phyloP scores from a whole-genome alignment of 768 basidiomycete genomes.

The Rhodotorula kratochvilovae region DNA sequence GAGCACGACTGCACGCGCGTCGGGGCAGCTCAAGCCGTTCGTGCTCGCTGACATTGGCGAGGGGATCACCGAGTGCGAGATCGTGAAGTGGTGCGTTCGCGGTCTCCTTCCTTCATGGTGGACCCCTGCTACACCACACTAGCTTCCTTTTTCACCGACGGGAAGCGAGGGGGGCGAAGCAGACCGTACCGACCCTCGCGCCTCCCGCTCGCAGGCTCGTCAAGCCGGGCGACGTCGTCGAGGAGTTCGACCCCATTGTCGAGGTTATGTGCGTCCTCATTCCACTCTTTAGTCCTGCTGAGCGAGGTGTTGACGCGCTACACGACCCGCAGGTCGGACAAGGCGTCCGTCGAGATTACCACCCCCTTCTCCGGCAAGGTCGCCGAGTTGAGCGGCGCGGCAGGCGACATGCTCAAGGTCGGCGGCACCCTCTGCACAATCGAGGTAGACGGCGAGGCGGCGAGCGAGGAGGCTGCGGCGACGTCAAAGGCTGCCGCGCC shows the following conservation, averaged over 20 bases:
- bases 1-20: neutral
- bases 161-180: too few relatives aligned
- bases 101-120: neutral
- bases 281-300: too few relatives aligned
- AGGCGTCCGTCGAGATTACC: conserved; percentile 85
- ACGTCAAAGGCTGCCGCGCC: neutral
- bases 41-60: conserved; percentile 59
- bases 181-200: too few relatives aligned
- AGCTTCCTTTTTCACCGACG: too few relatives aligned
- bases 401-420: conserved; percentile 73
- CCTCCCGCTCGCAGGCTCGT: too few relatives aligned
- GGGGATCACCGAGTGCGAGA: conserved; percentile 84
- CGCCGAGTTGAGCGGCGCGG: conserved; percentile 66
- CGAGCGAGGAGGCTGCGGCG: neutral
- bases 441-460: conserved; percentile 53
- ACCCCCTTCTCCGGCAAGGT: conserved; percentile 75
- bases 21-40: conserved; percentile 31
- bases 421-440: conserved; percentile 70
- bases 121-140: too few relatives aligned
- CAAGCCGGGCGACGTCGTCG: conserved; percentile 54
- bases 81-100: conserved; percentile 69
- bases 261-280: conserved; percentile 59
- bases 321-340: conserved; percentile 63
- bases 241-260: conserved; percentile 63
- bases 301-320: neutral